Base-by-base conservation (phyloP, 2,329 filamentous ascomycete genomes). In the Aspergillus sp. region DNA sequence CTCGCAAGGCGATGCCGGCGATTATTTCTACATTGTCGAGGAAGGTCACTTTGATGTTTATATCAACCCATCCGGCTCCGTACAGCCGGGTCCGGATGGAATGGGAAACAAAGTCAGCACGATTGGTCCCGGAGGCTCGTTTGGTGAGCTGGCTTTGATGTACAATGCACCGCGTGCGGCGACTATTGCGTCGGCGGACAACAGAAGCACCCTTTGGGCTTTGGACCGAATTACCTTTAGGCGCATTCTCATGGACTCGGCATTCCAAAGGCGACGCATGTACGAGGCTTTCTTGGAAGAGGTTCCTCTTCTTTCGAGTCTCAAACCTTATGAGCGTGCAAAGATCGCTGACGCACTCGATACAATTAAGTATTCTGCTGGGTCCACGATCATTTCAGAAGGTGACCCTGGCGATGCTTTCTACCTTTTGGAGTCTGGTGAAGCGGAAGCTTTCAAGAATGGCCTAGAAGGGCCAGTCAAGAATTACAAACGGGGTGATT, bases 21-120 rank as follows among this genome's bases (percentile, higher is more conserved):
- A 99, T 79, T 98, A 91, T 82, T 99, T 99, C 81, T 99, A 99
- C 77, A 89, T 99, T 28, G 93, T 98, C 19, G 95, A 99, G 77
- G 91, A 89, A 66, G 95, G 95, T 46, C 84, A 84, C 23, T 98
- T 98, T 72, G 92, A 97, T 71, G 90, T 98, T 60, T 92, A 95
- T 73, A 93, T 98, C 78, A 93, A 97, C 76, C 77, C 84, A 13
- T 85, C 85, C 9, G 94, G 95, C 63, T 82, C 87, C 46, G 84
- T 96, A 57, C 91, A 96, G 73, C 84, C 92, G 7, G 94, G 94
- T 0, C 83, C 86, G 0, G 88, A 93, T 51, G 95, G 94, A 11
- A 84, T 97, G 80, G 95, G 95, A 54, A 83, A 84, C 63, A 91
- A 92, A 71, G 94, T 98, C 30, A 88, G 88, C 69, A 88, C 85